Base-by-base conservation (phyloP, 805 yeast genomes). In the Ogataea philodendri region DNA sequence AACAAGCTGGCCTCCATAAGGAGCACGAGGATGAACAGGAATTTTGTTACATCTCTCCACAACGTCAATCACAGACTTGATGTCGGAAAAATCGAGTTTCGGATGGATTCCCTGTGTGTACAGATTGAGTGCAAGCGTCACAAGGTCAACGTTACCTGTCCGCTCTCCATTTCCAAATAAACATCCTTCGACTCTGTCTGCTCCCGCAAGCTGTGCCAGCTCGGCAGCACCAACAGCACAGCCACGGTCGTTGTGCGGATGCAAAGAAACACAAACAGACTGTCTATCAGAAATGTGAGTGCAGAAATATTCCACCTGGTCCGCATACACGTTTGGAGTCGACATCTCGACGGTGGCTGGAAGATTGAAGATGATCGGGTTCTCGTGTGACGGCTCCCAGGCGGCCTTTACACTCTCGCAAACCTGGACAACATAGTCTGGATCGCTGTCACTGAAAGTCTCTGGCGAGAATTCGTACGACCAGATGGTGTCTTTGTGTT, bases 221-320 rank as follows among this genome's bases (percentile, higher is more conserved):
- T 82, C 90, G 23, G 86, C 70, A 11, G 90, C 90, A 26, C 88
- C 90, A 37, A 82, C 88, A 55, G 85, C 88, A 59, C 87, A 81
- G n/a, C 90, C 90, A 62, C 90, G 72, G 55, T 82, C 90, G 52
- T 82, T 82, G 60, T 82, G 90, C 41, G 83, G 75, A 54, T 82
- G 90, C n/a, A 81, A 70, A 17, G 88, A 81, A 41, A 82, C 75
- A 45, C 79, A 67, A 25, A 81, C 75, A 48, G 77, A 78, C 52
- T 81, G 86, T 59, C 89, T 73, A 52, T 82, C 84, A 30, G 76
- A 57, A 34, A 82, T 81, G 52, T 81, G 70, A 26, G 69, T 75
- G 46, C 78, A 70, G 60, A 82, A 82, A 52, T 80, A 82, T 60
- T 82, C 90, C 46, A 82, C 73, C 62, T 82, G 88, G 62, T 82